Base-by-base conservation (phyloP, 2,329 filamentous ascomycete genomes). In the Thyridium curvatum region DNA sequence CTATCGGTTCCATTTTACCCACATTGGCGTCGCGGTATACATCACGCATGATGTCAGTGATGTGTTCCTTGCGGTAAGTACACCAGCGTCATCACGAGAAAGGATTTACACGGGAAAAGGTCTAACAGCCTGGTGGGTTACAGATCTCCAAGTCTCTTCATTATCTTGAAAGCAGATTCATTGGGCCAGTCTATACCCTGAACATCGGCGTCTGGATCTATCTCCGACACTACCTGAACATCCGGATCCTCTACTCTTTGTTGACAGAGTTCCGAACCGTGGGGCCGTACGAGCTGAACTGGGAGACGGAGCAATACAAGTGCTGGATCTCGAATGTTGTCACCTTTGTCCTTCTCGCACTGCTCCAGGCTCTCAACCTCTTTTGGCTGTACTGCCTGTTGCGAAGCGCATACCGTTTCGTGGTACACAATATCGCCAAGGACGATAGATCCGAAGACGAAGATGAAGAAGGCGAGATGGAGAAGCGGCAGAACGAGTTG, bases 1-100 rank as follows among this genome's bases (percentile, higher is more conserved):
- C 58, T 88, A 86, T 56, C 70, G 80, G 18, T 88, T 86, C 60
- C 83, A 87, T 56, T 88, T 87, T 56, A 84, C 82, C 1, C 82
- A 85, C 57, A 84, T 87, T 61, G 84, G 84, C 7, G 60, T 87
- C 29, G 79, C 80, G 2, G 79, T 87, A 8, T 87, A 86, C 55
- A 78, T 86, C 38, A 87, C 83, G 2, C 81, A 86, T 53, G 84
- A 88, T 51, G 74, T 87, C 37, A 82, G 77, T 21, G 83, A 87
- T 54, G 86, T 86, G 60, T 86, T 86, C 67, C 68, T 86, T 30
- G 83, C 83, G 12, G 80, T 84, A 72, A 60, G 76, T 52, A 12
- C 12, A 15, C 3, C n/a, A 8, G 13, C n/a, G 10, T 44, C 26
- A 30, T 29, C 28, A 35, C 28, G 18, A n/a, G 36, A 26, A n/a